These are phyloP conservation scores for Noccaea caerulescens DNA, from an alignment of 345 rosid genomes.

Conservation along the genomic window DNA sequence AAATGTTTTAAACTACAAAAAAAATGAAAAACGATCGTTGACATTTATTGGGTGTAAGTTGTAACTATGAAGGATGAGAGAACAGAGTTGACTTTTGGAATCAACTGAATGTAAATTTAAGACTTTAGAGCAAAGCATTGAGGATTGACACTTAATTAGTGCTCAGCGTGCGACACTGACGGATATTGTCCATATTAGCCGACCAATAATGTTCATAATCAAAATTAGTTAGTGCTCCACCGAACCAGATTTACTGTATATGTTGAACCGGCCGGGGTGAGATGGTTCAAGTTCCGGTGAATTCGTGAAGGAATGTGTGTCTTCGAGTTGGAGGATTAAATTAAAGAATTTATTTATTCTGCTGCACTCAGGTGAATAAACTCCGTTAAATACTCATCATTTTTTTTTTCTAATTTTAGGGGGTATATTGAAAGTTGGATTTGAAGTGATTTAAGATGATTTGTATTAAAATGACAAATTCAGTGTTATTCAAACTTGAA, in stretches of 20 bases:
- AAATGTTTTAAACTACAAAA: not conserved
- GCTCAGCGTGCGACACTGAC: conserved; percentile 29
- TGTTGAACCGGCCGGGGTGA: conserved; percentile 2
- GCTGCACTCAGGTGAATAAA: too few species aligned
- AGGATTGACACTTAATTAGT: conserved; percentile 3
- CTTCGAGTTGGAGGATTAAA: not conserved
- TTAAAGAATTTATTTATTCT: too few species aligned
- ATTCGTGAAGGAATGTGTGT: conserved; percentile 4
- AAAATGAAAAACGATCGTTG: not conserved
- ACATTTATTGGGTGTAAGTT: conserved; percentile 1
- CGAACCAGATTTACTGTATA: not conserved
- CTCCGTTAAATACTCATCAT: too few species aligned
- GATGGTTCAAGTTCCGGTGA: conserved; percentile 10
- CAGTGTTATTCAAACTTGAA: too few species aligned
- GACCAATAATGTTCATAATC: conserved; percentile 19
- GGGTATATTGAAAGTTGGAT: too few species aligned
- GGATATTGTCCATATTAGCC: conserved; percentile 42
- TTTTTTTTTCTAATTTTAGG: too few species aligned
- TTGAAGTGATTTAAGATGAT: too few species aligned
- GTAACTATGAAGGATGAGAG: conserved; percentile 24
- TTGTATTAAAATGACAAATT: too few species aligned
- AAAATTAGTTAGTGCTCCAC: conserved; percentile 1
- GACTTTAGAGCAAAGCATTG: conserved; percentile 44
- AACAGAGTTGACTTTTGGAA: conserved; percentile 35
- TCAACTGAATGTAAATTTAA: conserved; percentile 24